These are phyloP conservation scores for Handroanthus guayacan DNA, from an alignment of 257 asterid genomes.

Conservation along the genomic window DNA sequence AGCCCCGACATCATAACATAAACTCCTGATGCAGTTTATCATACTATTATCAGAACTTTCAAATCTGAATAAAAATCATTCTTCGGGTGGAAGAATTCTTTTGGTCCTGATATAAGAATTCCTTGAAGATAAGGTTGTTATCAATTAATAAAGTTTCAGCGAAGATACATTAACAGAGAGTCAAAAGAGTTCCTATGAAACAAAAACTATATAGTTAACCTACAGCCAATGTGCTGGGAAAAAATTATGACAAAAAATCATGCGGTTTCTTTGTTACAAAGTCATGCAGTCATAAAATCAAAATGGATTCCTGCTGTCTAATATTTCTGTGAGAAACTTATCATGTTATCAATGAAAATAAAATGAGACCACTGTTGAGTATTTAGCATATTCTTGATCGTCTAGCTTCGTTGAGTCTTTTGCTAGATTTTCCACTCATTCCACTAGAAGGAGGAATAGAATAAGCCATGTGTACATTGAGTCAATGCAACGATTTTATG, in stretches of 20 bases:
- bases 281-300: neutral
- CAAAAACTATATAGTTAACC: neutral
- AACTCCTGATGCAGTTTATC: conserved; percentile 68
- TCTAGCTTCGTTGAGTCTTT: neutral
- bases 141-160: too few species aligned
- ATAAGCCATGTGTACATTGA: neutral
- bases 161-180: neutral
- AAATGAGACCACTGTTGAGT: conserved; percentile 4
- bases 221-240: neutral
- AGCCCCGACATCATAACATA: conserved; percentile 99
- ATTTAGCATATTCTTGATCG: neutral
- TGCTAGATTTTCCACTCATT: conserved; percentile 1
- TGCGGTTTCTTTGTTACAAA: neutral
- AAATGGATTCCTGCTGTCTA: neutral
- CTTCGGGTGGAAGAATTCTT: neutral
- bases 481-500: neutral
- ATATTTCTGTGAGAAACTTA: neutral
- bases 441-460: neutral
- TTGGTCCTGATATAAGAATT: neutral
- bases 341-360: neutral
- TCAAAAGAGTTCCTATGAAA: neutral
- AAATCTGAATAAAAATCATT: neutral
- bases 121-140: too few species aligned
- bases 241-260: neutral
- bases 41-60: conserved; percentile 25